A percentile compares a stretch with the other conserved stretches of the same genome.
phyloP scores from a whole-genome alignment of 176 grass and related monocot genomes.

The Aegilops speltoides region DNA sequence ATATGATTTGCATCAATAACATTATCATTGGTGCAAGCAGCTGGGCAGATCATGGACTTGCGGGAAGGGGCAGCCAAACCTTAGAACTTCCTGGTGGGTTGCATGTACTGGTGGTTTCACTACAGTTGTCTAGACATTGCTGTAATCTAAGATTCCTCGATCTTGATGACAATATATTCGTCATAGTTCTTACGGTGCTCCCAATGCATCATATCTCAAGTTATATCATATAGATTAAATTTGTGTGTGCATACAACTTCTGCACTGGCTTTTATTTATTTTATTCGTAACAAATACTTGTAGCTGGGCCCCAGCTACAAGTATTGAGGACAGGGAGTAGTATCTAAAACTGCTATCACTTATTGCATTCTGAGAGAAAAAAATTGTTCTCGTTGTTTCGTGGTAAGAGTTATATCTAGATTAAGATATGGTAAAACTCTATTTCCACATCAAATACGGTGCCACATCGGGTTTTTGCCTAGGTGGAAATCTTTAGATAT shows the following conservation, averaged over 20 bases:
- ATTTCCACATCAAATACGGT: no score
- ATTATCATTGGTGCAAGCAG: conserved; percentile 13
- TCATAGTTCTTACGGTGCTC: background rate
- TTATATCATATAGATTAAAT: background rate
- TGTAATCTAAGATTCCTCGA: background rate
- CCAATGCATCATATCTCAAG: background rate
- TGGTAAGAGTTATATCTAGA: background rate
- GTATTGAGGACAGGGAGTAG: no score
- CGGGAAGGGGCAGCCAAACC: background rate
- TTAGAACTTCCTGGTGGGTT: background rate
- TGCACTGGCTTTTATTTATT: no score
- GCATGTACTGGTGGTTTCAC: conserved; percentile 17
- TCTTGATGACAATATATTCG: background rate
- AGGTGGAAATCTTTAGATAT: no score
- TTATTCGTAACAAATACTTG: no score
- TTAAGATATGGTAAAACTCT: no score
- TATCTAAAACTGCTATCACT: background rate
- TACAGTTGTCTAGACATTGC: background rate
- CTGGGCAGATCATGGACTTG: conserved; percentile 20
- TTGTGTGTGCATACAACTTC: no score
- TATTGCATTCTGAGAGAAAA: background rate
- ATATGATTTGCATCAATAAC: conserved; percentile 6
- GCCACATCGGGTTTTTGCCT: no score
- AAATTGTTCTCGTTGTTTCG: background rate
- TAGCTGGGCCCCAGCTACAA: no score